A percentile compares a stretch with the other conserved stretches of the same genome.
Conservation (phyloP, 495 filamentous ascomycete genomes). For the Podospora didyma region DNA sequence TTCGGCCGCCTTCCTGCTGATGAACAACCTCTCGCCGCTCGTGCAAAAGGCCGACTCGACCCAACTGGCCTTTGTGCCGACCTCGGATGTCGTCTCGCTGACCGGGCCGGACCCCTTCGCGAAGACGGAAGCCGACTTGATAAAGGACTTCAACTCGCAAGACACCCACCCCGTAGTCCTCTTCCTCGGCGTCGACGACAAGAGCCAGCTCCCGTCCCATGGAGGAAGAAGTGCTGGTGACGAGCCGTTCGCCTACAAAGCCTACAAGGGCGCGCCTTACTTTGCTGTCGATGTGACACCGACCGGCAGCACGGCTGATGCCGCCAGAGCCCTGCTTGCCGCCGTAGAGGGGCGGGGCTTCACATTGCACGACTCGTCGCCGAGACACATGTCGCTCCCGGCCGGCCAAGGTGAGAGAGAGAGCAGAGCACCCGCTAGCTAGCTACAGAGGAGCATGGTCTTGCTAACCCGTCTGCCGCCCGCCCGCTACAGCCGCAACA, state of each 20-base stretch:
- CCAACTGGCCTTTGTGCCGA: slow-evolving; percentile 57
- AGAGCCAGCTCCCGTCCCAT: slow-evolving; percentile 26
- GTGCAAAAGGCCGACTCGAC: slow-evolving; percentile 48
- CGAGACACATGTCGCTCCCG: slow-evolving; percentile 36
- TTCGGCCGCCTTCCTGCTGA: slow-evolving; percentile 65
- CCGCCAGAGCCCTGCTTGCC: slow-evolving; percentile 47
- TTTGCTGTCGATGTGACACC: slow-evolving; percentile 91
- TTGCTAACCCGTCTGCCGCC: background rate
- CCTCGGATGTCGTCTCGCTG: slow-evolving; percentile 62
- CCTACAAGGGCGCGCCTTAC: slow-evolving; percentile 71
- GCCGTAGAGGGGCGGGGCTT: slow-evolving; percentile 29
- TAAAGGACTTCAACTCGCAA: slow-evolving; percentile 69
- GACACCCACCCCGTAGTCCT: slow-evolving; percentile 63
- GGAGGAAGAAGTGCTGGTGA: background rate
- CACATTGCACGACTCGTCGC: slow-evolving; percentile 18
- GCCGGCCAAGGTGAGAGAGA: slow-evolving; percentile 38
- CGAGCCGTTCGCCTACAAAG: slow-evolving; percentile 33
- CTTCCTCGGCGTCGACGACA: slow-evolving; percentile 85
- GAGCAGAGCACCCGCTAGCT: too few species aligned
- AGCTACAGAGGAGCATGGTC: too few species aligned
- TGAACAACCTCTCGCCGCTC: slow-evolving; percentile 76
- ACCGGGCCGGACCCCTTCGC: slow-evolving; percentile 68
- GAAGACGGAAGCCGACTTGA: slow-evolving; percentile 65
- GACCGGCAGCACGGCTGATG: slow-evolving; percentile 48
- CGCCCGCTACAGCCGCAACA: slow-evolving; percentile 63